phyloP scores from a whole-genome alignment of 306 rosid genomes.

The Macrotyloma uniflorum region DNA sequence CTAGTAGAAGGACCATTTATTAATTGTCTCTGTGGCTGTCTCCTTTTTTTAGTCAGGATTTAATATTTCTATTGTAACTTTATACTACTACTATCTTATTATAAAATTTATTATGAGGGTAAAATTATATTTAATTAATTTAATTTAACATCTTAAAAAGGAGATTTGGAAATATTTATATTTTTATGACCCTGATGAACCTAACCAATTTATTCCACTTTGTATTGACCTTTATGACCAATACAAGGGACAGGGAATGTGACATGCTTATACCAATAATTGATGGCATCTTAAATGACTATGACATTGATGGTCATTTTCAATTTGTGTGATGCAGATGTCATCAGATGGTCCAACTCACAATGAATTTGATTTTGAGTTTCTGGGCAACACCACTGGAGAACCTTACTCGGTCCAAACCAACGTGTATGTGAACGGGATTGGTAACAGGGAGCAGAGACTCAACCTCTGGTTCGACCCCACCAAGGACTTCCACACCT shows the following conservation, averaged over 20 bases:
- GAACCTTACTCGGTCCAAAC: conserved; percentile 94
- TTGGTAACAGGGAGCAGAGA: conserved; percentile 92
- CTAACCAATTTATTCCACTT: neutral
- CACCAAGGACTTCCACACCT: conserved; percentile 73
- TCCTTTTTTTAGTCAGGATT: neutral
- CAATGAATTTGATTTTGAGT: conserved; percentile 94
- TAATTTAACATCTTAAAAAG: neutral
- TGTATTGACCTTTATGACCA: neutral
- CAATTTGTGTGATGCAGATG: conserved; percentile 54
- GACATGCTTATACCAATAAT: neutral
- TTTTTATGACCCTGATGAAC: neutral
- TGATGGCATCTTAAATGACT: conserved; percentile 4
- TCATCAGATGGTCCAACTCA: conserved; percentile 88
- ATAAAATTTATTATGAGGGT: no score
- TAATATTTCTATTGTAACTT: neutral
- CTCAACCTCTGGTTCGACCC: conserved; percentile 95
- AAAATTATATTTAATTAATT: no score
- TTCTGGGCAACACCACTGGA: conserved; percentile 85
- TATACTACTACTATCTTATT: neutral
- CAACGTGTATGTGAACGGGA: conserved; percentile 84
- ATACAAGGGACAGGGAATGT: neutral
- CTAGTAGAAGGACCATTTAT: conserved; percentile 34
- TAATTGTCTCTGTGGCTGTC: conserved; percentile 1
- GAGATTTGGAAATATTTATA: neutral
- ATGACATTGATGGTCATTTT: neutral